Percentiles rank a stretch among this genome's conserved stretches.
Conservation (phyloP, 2,329 filamentous ascomycete genomes). For the Elsinoe perseae region DNA sequence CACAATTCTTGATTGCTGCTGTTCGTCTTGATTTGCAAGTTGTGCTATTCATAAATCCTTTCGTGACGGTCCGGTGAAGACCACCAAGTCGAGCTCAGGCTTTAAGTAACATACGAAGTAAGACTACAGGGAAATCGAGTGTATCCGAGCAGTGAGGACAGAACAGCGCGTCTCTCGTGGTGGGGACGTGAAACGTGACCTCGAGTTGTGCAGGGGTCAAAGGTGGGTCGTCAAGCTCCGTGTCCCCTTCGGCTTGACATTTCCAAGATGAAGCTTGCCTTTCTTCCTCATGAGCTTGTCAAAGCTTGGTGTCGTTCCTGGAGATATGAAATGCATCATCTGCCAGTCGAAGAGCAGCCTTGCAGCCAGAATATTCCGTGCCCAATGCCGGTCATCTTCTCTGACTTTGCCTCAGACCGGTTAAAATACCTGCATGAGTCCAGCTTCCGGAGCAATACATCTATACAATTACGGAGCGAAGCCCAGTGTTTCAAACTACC, state of each 20-base stretch:
- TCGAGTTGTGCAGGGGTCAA: neutral
- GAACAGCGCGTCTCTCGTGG: no score
- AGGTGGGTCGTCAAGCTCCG: neutral
- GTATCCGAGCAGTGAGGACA: no score
- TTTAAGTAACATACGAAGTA: no score
- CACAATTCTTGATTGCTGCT: no score
- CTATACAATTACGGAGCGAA: neutral
- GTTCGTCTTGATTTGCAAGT: no score
- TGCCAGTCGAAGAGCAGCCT: neutral
- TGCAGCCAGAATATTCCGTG: neutral
- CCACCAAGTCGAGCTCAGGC: no score
- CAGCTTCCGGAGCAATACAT: neutral
- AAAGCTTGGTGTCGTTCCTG: constrained; percentile 1
- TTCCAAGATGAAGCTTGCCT: neutral
- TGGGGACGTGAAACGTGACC: neutral
- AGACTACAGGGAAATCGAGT: no score
- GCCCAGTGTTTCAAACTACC: constrained; percentile 1
- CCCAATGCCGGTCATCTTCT: neutral
- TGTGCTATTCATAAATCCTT: no score
- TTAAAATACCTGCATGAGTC: neutral
- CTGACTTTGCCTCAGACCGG: neutral
- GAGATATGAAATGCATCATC: neutral
- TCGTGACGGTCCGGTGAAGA: no score
- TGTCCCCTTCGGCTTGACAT: neutral
- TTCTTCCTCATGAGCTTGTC: constrained; percentile 1